phyloP scores from a whole-genome alignment of 768 basidiomycete genomes.

The Lyophyllum decastes region DNA sequence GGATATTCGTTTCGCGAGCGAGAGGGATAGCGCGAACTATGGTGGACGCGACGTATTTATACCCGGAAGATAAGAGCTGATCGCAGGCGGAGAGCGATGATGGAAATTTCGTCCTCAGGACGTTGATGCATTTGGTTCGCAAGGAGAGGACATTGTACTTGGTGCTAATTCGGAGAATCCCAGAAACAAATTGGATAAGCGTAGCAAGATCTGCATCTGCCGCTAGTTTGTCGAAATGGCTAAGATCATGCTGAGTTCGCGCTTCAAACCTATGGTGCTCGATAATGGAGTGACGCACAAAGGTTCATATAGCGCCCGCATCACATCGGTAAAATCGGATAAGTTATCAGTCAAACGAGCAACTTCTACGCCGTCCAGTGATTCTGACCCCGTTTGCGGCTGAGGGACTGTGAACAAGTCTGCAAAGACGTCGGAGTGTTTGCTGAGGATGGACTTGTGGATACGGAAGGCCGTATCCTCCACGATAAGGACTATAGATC shows the following conservation, averaged over 20 bases:
- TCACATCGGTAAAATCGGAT: constrained; percentile 34
- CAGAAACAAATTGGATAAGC: constrained; percentile 41
- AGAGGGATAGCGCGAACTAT: constrained; percentile 44
- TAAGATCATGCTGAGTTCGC: constrained; percentile 13
- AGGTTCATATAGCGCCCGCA: constrained; percentile 37
- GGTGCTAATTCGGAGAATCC: constrained; percentile 42
- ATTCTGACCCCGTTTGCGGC: constrained; percentile 27
- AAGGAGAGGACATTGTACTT: constrained; percentile 42
- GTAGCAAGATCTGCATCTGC: constrained; percentile 31
- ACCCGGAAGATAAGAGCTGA: constrained; percentile 33
- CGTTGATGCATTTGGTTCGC: constrained; percentile 38
- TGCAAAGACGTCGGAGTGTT: constrained; percentile 40
- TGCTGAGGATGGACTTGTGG: constrained; percentile 38
- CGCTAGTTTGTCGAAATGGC: constrained; percentile 39
- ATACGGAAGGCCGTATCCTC: constrained; percentile 33
- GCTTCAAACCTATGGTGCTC: neutral
- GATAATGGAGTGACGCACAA: constrained; percentile 1
- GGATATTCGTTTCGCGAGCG: constrained; percentile 39
- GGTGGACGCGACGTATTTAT: constrained; percentile 34
- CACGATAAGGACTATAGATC: constrained; percentile 39
- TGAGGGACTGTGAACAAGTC: constrained; percentile 34
- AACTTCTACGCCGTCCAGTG: constrained; percentile 34
- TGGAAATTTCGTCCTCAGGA: constrained; percentile 42
- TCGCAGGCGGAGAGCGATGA: constrained; percentile 40
- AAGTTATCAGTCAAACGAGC: constrained; percentile 32